Evolutionary conservation across 108 stramenopile genomes (phyloP).

Genomic region (Aureococcus anophagefferens): DNA sequence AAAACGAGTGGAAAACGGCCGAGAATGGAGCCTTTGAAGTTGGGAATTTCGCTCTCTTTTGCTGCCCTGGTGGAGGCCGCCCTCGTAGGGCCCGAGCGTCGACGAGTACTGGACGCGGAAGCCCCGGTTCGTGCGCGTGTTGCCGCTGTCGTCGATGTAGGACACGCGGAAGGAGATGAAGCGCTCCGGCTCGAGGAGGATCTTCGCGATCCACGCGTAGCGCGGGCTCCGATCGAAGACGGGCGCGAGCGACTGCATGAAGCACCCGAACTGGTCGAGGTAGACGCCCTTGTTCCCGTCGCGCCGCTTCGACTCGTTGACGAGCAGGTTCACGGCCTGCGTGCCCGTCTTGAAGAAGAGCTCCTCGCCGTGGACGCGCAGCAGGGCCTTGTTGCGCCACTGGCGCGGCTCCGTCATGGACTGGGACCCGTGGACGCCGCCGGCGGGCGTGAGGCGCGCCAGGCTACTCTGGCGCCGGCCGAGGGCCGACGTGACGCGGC

Average conservation of each 20-base stretch:
- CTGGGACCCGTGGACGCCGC: not conserved
- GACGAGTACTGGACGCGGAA: slow-evolving; percentile 75
- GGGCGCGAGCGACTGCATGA: slow-evolving; percentile 69
- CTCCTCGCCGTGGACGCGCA: not conserved
- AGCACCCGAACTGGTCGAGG: slow-evolving; percentile 59
- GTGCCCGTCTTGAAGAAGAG: slow-evolving; percentile 68
- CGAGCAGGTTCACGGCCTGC: slow-evolving; percentile 77
- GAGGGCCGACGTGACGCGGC: no score
- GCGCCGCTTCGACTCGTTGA: slow-evolving; percentile 71
- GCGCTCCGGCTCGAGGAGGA: slow-evolving; percentile 79
- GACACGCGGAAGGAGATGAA: slow-evolving; percentile 74
- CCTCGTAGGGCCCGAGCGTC: slow-evolving; percentile 85
- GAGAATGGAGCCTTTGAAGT: no score
- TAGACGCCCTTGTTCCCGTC: slow-evolving; percentile 74
- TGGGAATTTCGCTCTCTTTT: no score
- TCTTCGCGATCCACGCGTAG: slow-evolving; percentile 89
- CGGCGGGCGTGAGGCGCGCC: not conserved
- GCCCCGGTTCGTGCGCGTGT: slow-evolving; percentile 68
- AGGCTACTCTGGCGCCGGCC: not conserved
- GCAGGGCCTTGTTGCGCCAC: not conserved
- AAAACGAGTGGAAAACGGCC: no score
- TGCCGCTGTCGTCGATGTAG: slow-evolving; percentile 76
- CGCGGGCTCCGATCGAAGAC: slow-evolving; percentile 88
- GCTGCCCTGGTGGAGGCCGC: no score
- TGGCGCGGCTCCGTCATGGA: not conserved